Percentiles rank a stretch among this genome's conserved stretches.
These are phyloP conservation scores for Trichophaea hybrida DNA, from an alignment of 2,329 filamentous ascomycete species.

Conservation along the genomic window DNA sequence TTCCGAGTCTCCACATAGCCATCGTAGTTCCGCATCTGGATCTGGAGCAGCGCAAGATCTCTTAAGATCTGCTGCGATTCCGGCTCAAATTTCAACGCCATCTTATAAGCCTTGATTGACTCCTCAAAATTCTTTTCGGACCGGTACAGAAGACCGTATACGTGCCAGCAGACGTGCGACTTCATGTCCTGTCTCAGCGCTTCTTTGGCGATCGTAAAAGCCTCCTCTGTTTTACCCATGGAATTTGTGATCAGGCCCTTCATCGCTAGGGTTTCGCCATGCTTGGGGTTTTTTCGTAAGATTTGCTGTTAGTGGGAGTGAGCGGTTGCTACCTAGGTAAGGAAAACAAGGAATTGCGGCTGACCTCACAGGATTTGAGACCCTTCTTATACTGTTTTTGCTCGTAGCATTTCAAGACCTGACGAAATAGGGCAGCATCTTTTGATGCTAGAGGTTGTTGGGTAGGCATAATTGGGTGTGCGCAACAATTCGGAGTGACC, in stretches of 20 bases:
- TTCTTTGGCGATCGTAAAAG: conserved; percentile 81
- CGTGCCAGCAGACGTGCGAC: conserved; percentile 98
- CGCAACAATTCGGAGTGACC: background rate
- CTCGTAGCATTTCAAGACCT: conserved; percentile 91
- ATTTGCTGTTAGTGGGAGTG: conserved; percentile 42
- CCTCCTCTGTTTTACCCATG: conserved; percentile 82
- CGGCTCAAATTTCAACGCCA: conserved; percentile 83
- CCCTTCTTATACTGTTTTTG: conserved; percentile 97
- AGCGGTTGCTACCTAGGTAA: background rate
- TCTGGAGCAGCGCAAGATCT: conserved; percentile 80
- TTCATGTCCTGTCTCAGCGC: conserved; percentile 95
- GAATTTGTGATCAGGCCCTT: conserved; percentile 94
- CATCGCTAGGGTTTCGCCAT: conserved; percentile 98
- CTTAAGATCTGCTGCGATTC: conserved; percentile 86
- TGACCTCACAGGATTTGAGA: conserved; percentile 75
- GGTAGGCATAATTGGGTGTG: conserved; percentile 1
- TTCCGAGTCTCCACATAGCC: conserved; percentile 84
- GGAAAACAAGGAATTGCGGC: background rate
- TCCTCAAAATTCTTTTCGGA: conserved; percentile 96
- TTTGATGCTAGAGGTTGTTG: conserved; percentile 42
- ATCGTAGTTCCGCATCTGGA: conserved; percentile 90
- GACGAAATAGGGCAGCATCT: conserved; percentile 85
- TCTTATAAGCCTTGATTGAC: conserved; percentile 98
- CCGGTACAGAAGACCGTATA: conserved; percentile 87
- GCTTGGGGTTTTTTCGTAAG: conserved; percentile 81